phyloP scores from a whole-genome alignment of 2,329 filamentous ascomycete genomes.

The Exophiala spinifera region DNA sequence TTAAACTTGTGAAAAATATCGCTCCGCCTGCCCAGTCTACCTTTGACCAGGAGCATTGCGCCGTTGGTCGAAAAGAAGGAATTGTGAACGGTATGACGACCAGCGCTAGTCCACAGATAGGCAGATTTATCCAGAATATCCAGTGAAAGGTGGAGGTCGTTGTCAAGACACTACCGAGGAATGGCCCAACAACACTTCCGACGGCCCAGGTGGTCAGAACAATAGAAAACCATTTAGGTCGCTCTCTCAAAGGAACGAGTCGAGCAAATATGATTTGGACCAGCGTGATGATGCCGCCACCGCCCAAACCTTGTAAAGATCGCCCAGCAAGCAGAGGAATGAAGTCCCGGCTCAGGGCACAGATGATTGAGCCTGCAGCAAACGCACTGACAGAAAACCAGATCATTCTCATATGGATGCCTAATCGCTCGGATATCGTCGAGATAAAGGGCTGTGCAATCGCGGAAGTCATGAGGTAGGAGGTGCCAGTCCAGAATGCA shows the following conservation, averaged over 20 bases:
- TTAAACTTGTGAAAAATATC: slow-evolving; percentile 33
- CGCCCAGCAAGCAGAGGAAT: slow-evolving; percentile 42
- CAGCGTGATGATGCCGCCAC: slow-evolving; percentile 43
- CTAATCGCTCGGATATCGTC: slow-evolving; percentile 46
- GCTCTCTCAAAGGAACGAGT: slow-evolving; percentile 34
- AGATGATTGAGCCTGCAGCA: slow-evolving; percentile 46
- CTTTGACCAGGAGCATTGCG: not conserved
- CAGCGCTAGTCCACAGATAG: not conserved
- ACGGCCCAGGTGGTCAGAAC: slow-evolving; percentile 31
- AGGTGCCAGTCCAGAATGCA: slow-evolving; percentile 49
- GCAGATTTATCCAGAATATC: no score
- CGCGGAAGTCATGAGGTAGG: slow-evolving; percentile 46
- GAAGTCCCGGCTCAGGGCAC: slow-evolving; percentile 38
- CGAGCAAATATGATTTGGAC: slow-evolving; percentile 44
- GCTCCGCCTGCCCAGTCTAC: not conserved
- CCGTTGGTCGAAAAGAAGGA: not conserved
- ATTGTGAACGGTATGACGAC: not conserved
- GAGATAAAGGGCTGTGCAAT: slow-evolving; percentile 44
- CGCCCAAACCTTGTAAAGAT: slow-evolving; percentile 45
- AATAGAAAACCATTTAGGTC: slow-evolving; percentile 33
- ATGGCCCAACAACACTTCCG: slow-evolving; percentile 30
- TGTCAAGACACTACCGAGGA: slow-evolving; percentile 42
- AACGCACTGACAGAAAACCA: slow-evolving; percentile 41
- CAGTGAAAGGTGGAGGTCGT: slow-evolving; percentile 42
- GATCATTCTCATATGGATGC: slow-evolving; percentile 45